A percentile compares a stretch with the other conserved stretches of the same genome.
phyloP scores from a whole-genome alignment of 1,284 basidiomycete species.

The Melampsora abietis-canadensis region DNA sequence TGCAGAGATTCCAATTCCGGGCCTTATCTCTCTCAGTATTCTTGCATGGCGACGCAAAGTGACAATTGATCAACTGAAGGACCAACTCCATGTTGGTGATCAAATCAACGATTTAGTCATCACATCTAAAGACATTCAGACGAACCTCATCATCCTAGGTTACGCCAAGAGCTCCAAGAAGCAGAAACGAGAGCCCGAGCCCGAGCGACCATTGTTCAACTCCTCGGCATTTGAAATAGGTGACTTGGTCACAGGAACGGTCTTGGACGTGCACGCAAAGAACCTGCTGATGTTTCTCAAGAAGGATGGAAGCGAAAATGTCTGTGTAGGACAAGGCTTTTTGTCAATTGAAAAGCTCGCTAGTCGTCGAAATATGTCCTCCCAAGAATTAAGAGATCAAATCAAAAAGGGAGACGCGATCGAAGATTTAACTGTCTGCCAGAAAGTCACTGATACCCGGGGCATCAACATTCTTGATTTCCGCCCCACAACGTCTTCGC shows the following conservation, averaged over 20 bases:
- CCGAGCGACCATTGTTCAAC: slow-evolving; percentile 50
- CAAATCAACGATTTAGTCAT: slow-evolving; percentile 74
- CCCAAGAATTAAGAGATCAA: slow-evolving; percentile 47
- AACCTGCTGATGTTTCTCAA: slow-evolving; percentile 51
- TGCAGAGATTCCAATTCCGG: slow-evolving; percentile 1
- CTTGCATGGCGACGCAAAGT: slow-evolving; percentile 69
- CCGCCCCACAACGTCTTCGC: not conserved
- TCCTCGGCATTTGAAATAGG: slow-evolving; percentile 51
- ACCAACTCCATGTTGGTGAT: slow-evolving; percentile 68
- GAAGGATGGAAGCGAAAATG: slow-evolving; percentile 44
- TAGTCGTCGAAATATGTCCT: slow-evolving; percentile 44
- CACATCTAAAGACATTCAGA: slow-evolving; percentile 82
- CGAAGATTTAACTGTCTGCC: slow-evolving; percentile 49
- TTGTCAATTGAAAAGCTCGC: slow-evolving; percentile 19
- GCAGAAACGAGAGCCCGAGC: not conserved
- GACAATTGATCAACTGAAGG: slow-evolving; percentile 67
- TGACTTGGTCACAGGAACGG: slow-evolving; percentile 50
- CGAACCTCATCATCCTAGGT: slow-evolving; percentile 82
- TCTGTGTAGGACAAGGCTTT: slow-evolving; percentile 10
- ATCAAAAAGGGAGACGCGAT: slow-evolving; percentile 50
- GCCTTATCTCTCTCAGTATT: slow-evolving; percentile 17
- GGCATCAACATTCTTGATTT: slow-evolving; percentile 46
- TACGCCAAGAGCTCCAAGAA: not conserved
- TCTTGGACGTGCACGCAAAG: slow-evolving; percentile 51
- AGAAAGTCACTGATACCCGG: slow-evolving; percentile 50